A percentile compares a stretch with the other conserved stretches of the same genome.
phyloP scores from a whole-genome alignment of 441 rosid genomes.

The Theobroma grandiflorum region DNA sequence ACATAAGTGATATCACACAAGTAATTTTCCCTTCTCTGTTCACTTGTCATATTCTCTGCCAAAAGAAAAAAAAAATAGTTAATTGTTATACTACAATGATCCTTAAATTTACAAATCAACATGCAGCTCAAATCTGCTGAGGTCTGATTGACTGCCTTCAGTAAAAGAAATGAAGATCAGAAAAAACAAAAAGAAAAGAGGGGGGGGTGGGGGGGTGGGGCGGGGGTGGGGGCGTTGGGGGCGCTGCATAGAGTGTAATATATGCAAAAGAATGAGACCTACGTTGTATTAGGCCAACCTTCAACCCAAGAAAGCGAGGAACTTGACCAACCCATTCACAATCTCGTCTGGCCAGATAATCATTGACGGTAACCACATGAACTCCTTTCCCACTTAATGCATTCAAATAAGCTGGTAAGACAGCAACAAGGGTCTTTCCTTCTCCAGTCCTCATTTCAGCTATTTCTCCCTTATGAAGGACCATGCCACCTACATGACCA shows the following conservation, averaged over 20 bases:
- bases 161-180: neutral
- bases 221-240: neutral
- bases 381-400: constrained; percentile 95
- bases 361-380: constrained; percentile 93
- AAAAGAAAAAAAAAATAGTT: constrained; percentile 26
- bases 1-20: constrained; percentile 92
- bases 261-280: constrained; percentile 57
- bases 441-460: constrained; percentile 99
- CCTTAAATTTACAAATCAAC: neutral
- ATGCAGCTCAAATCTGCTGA: constrained; percentile 15
- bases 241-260: neutral
- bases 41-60: constrained; percentile 94
- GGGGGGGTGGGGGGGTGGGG: neutral
- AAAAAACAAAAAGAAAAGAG: neutral
- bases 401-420: constrained; percentile 94
- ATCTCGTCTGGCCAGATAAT: constrained; percentile 94
- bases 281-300: constrained; percentile 99
- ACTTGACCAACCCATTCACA: constrained; percentile 99
- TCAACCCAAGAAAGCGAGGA: constrained; percentile 96
- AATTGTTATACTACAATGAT: constrained; percentile 23
- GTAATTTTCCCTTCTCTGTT: constrained; percentile 92
- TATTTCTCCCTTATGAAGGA: constrained; percentile 96
- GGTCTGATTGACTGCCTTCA: constrained; percentile 6
- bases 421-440: constrained; percentile 98
- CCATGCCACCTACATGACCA: constrained; percentile 80